Base-by-base conservation (phyloP, 2,329 filamentous ascomycete species). In the Alternaria sp. region DNA sequence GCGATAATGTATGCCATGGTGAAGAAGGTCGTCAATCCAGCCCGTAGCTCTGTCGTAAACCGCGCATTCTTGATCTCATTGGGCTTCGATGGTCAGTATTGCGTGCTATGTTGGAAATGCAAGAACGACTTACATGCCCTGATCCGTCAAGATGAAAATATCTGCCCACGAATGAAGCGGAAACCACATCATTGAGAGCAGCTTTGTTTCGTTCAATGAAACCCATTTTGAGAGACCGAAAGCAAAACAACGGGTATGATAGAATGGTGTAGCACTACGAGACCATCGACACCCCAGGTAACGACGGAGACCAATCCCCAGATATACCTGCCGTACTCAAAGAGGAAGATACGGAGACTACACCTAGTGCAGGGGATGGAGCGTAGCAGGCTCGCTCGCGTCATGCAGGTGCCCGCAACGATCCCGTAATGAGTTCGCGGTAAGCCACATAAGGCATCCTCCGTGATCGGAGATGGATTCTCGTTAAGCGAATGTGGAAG, bases 31-130 rank as follows among this genome's bases (percentile, higher is more conserved):
- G 92, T 92, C 44, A 96, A 81, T 53, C 93, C 93, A 61, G 92
- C 93, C 63, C 93, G 89, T 55, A 96, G 83, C 82, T 97, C 93
- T 53, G 93, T 96, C 74, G 93, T 88, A 83, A 96, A 96, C 70
- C 87, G 85, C 25, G 92, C 90, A 26, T 90, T 90, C 76, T 92
- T 90, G 55, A 92, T 88, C 76, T 92, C 90, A 71, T 85, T 87
- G 68, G 86, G 87, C 90, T 92, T 63, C 64, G 21, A 12, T 37
- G 10, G 58, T 72, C 58, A 74, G 70, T 53, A 63, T 44, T 54
- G 26, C 47, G 63, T 28, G 7, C 8, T 64, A 14, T 25, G 11
- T 12, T 15, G 25, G 26, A 37, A 46, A 6, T n/a, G 7, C 43
- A 14, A 18, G 47, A 20, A n/a, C 9, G 20, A 86, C 89, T 84